These are phyloP conservation scores for Dalbergia cochinchinensis DNA, from an alignment of 306 rosid genomes.

Conservation along the genomic window DNA sequence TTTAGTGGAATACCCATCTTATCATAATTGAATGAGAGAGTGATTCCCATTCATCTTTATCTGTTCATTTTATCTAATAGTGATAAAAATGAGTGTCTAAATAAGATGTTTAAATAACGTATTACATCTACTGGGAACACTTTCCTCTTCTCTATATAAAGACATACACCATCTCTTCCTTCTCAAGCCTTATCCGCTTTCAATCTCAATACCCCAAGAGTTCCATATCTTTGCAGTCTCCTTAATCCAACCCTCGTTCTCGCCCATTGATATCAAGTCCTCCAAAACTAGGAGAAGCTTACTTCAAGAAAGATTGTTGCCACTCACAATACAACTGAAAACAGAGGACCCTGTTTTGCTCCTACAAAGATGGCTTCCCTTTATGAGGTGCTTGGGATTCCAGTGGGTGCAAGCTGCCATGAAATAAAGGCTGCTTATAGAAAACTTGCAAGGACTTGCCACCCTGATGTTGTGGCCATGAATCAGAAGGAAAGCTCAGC, in stretches of 20 bases:
- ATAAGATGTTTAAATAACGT: too few species aligned
- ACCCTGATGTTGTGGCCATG: constrained; percentile 76
- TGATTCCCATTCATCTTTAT: too few species aligned
- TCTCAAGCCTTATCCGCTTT: constrained; percentile 14
- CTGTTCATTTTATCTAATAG: too few species aligned
- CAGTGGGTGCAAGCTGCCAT: constrained; percentile 53
- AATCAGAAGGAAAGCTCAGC: constrained; percentile 68
- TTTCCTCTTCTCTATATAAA: constrained; percentile 39
- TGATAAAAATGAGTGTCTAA: too few species aligned
- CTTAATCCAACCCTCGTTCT: constrained; percentile 3
- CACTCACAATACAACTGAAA: constrained; percentile 25
- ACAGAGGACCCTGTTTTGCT: constrained; percentile 34
- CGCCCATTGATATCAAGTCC: background rate
- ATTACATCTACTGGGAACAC: background rate
- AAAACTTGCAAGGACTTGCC: constrained; percentile 69
- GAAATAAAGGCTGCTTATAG: constrained; percentile 79
- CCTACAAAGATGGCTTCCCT: constrained; percentile 53
- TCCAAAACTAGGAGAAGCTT: background rate
- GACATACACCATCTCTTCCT: background rate
- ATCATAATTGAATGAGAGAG: too few species aligned
- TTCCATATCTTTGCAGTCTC: constrained; percentile 1
- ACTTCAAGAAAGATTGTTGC: constrained; percentile 21
- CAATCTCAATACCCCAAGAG: background rate
- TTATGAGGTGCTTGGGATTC: constrained; percentile 81
- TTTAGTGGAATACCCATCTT: too few species aligned